phyloP scores from a whole-genome alignment of 257 asterid genomes.

The Solanum paucissectum region DNA sequence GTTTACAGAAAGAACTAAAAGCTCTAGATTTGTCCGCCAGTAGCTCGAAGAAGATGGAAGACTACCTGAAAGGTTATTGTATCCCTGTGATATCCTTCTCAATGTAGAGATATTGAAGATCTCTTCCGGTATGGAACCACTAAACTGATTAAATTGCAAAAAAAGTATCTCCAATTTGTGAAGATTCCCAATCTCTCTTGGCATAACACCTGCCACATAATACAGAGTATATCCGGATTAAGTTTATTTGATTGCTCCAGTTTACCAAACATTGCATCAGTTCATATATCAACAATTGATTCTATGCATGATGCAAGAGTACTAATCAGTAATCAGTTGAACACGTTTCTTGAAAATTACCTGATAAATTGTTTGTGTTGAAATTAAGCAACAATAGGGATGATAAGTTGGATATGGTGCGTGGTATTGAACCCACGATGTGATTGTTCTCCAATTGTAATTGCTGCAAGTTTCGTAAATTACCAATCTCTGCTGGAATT shows the following conservation, averaged over 20 bases:
- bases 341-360: not conserved
- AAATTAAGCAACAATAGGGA: not conserved
- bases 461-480: not conserved
- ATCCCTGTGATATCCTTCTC: not conserved
- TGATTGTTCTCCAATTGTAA: not conserved
- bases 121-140: conserved; percentile 13
- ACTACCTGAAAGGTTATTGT: conserved; percentile 13
- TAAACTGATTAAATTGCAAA: not conserved
- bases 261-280: not conserved
- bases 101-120: conserved; percentile 16
- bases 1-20: conserved; percentile 7
- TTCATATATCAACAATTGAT: not conserved
- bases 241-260: not conserved
- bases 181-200: conserved; percentile 15
- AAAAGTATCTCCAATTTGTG: not conserved
- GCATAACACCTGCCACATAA: conserved; percentile 20
- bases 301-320: not conserved
- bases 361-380: not conserved
- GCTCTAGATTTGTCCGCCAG: not conserved
- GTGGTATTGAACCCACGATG: not conserved
- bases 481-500: not conserved
- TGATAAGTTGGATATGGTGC: not conserved
- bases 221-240: not conserved
- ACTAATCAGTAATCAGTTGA: not conserved
- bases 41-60: conserved; percentile 10